Evolutionary conservation across 2,329 filamentous ascomycete species (phyloP), one percentile per base, ranked within the genome.

Genomic region (Trichoderma polysporum): DNA sequence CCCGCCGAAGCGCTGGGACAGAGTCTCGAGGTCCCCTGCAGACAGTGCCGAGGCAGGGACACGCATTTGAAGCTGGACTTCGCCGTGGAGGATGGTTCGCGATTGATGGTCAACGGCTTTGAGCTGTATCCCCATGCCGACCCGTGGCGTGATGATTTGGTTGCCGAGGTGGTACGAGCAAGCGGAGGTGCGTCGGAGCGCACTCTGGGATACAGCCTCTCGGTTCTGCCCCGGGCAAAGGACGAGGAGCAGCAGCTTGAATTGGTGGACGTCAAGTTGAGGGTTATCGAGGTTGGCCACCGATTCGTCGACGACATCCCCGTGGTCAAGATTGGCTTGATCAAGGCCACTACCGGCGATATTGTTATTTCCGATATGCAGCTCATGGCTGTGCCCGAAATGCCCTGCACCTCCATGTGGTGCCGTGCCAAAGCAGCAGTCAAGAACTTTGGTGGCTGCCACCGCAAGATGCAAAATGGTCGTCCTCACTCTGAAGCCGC

Each of bases 281-380:
- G 86, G 70, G 83, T 91, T 68, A 82, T 88, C 68, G 84, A 88
- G 74, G 84, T 91, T 29, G 86, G 85, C 66, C 77, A 82, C 62
- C 78, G 80, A 50, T 86, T 88, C 67, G 76, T 90, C 64, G 78
- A 85, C 52, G 81, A 78, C 27, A 79, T 89, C 27, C 83, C 85
- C 41, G 79, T 79, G 31, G 81, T 92, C 66, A 83, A 85, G 53
- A 79, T 91, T 53, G 85, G 85, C 71, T 79, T 92, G 19, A 80
- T 92, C 75, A 85, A 88, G 79, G 86, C 85, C 1, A 80, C 82
- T 4, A 77, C 77, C 17, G 83, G 83, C 63, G 83, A 85, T 57
- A 79, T 91, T 41, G 76, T 86, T 75, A 86, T 91, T 70, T 81
- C 79, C 50, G 78, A 78, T 49, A 77, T 86, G 47, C 76, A 82